Conservation (phyloP, 179 eudicot genomes). For the Camellia oleifera region DNA sequence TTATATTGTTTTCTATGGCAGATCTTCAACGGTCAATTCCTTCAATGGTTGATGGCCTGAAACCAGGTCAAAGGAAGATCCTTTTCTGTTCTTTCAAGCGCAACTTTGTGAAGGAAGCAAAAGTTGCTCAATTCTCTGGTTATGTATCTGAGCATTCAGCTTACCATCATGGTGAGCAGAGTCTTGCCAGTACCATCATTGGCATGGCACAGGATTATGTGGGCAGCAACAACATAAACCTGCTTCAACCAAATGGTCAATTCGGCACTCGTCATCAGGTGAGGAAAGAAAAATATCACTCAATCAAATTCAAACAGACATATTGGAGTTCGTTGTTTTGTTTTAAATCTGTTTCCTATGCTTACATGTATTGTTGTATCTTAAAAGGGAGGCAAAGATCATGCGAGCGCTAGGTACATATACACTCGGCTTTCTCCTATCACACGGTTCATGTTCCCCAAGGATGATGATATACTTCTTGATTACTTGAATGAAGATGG, state of each 20-base stretch:
- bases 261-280: constrained; percentile 87
- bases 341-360: neutral
- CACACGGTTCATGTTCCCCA: constrained; percentile 66
- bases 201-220: constrained; percentile 95
- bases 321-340: neutral
- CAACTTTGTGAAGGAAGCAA: constrained; percentile 59
- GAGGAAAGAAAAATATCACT: constrained; percentile 8
- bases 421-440: constrained; percentile 59
- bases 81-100: constrained; percentile 85
- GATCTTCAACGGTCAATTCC: constrained; percentile 96
- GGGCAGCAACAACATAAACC: constrained; percentile 88
- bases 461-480: constrained; percentile 76
- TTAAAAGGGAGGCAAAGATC: constrained; percentile 90
- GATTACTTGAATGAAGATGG: constrained; percentile 87
- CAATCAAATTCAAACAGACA: neutral
- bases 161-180: constrained; percentile 88
- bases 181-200: constrained; percentile 73
- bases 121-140: constrained; percentile 82
- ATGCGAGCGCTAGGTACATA: constrained; percentile 85
- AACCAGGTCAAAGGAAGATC: constrained; percentile 96
- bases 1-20: constrained; percentile 85
- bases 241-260: constrained; percentile 75
- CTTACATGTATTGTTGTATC: neutral
- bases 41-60: constrained; percentile 88
- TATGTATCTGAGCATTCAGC: constrained; percentile 90